Evolutionary conservation across 257 asterid genomes (phyloP).

Genomic region (Solanum arcanum): DNA sequence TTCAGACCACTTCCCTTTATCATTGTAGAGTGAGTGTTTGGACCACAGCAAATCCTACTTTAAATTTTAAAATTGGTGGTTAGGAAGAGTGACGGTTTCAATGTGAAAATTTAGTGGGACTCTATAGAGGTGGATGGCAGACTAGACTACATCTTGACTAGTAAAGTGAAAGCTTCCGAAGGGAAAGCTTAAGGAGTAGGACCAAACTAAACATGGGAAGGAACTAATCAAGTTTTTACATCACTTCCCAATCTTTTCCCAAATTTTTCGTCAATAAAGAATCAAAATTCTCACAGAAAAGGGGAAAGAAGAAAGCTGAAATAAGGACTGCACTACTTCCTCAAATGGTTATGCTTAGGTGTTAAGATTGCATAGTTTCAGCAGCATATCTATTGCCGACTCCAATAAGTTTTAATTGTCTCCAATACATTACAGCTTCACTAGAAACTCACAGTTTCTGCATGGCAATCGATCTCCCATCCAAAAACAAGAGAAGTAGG

Average conservation of each 20-base stretch:
- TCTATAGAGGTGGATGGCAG: neutral
- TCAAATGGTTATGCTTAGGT: neutral
- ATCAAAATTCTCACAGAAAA: neutral
- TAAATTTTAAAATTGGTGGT: neutral
- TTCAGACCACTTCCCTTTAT: neutral
- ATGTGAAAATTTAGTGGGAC: neutral
- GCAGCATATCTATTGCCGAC: neutral
- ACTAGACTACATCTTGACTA: neutral
- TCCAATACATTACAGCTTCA: neutral
- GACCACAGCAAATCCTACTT: neutral
- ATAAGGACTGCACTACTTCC: neutral
- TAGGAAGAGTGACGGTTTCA: neutral
- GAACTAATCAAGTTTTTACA: neutral
- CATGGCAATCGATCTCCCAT: neutral
- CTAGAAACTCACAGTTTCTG: neutral
- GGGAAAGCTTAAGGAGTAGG: neutral
- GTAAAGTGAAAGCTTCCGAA: neutral
- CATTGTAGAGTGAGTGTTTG: neutral
- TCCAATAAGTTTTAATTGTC: neutral
- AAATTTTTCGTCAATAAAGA: neutral
- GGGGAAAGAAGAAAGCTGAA: neutral
- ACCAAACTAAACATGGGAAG: neutral
- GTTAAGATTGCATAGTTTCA: neutral
- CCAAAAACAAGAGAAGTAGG: neutral
- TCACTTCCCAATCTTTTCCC: neutral